Evolutionary conservation across 2,329 filamentous ascomycete species (phyloP).

Genomic region (Exophiala dermatitidis): DNA sequence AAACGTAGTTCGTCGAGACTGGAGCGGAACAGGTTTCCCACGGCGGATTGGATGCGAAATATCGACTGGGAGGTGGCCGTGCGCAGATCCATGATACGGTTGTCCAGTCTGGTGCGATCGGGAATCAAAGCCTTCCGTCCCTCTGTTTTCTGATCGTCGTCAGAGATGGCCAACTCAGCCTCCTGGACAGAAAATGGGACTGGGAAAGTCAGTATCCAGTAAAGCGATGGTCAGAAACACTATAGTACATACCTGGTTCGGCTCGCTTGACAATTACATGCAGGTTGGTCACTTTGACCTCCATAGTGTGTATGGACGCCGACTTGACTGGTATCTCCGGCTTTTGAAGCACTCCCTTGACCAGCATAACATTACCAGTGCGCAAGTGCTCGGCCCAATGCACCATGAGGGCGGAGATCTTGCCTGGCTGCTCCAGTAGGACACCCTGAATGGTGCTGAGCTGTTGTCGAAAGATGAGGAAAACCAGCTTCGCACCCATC

Average conservation of each 20-base stretch:
- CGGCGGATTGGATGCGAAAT: constrained; percentile 75
- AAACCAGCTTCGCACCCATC: constrained; percentile 74
- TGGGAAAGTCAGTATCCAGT: constrained; percentile 7
- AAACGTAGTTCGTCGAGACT: constrained; percentile 70
- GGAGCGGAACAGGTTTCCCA: constrained; percentile 71
- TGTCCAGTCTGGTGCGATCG: constrained; percentile 66
- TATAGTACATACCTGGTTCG: constrained; percentile 39
- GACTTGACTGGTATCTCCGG: constrained; percentile 69
- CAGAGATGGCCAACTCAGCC: constrained; percentile 54
- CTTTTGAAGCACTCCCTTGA: constrained; percentile 65
- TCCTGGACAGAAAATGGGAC: constrained; percentile 65
- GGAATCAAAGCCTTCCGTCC: constrained; percentile 56
- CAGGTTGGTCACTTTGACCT: constrained; percentile 62
- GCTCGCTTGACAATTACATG: constrained; percentile 56
- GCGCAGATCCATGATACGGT: constrained; percentile 75
- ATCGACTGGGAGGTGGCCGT: constrained; percentile 82
- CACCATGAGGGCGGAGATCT: constrained; percentile 66
- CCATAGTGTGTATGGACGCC: constrained; percentile 66
- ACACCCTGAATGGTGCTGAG: constrained; percentile 79
- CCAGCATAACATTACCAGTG: constrained; percentile 68
- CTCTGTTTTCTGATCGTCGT: constrained; percentile 50
- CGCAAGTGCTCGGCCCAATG: constrained; percentile 81
- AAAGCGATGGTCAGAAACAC: neutral
- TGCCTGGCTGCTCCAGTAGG: constrained; percentile 54
- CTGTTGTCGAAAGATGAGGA: constrained; percentile 79